phyloP scores from a whole-genome alignment of 305 asterid species.

The Solanum hybrid region DNA sequence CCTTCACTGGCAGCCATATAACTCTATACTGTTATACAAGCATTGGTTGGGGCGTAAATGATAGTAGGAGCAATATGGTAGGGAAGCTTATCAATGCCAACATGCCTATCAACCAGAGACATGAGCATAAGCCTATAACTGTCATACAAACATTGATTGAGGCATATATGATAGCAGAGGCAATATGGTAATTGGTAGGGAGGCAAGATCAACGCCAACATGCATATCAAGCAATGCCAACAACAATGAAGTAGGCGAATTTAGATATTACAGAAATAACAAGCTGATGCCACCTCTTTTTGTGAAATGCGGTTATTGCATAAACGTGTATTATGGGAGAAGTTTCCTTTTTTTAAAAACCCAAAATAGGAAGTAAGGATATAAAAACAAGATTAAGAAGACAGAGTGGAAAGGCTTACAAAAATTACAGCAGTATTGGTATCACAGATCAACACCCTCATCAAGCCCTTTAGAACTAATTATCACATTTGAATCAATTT shows the following conservation, averaged over 20 bases:
- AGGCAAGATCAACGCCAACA: not conserved
- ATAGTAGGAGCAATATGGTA: not conserved
- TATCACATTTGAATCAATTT: constrained; percentile 87
- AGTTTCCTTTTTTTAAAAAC: not conserved
- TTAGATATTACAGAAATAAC: not conserved
- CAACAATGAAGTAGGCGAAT: not conserved
- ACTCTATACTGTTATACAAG: not conserved
- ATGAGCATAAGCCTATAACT: not conserved
- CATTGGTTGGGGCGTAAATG: not conserved
- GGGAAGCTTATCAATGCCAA: not conserved
- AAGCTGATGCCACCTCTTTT: not conserved
- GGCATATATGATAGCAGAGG: not conserved
- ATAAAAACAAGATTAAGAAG: not conserved
- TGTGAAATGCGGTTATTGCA: not conserved
- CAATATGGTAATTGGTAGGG: not conserved
- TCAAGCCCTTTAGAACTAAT: constrained; percentile 72
- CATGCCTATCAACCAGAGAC: not conserved
- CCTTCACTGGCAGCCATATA: not conserved
- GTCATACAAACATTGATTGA: not conserved
- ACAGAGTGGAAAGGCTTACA: not conserved
- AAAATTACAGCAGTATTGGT: not conserved
- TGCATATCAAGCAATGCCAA: not conserved
- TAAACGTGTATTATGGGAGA: not conserved
- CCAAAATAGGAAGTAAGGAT: not conserved
- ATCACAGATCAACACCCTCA: constrained; percentile 83